These are phyloP conservation scores for Solanum medicagineum DNA, from an alignment of 257 asterid species.

Conservation along the genomic window DNA sequence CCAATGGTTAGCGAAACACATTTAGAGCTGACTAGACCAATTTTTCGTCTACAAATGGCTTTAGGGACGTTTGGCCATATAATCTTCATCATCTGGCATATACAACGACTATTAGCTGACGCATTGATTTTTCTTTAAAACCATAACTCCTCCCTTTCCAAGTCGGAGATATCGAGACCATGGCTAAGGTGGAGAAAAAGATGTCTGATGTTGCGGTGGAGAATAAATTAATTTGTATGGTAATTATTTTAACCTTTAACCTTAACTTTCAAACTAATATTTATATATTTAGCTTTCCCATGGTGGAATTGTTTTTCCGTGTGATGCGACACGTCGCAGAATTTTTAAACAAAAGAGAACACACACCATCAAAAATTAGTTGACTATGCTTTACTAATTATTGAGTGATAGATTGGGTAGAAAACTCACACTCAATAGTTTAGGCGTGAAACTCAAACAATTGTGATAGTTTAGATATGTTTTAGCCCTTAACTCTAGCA, in stretches of 20 bases:
- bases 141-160: neutral
- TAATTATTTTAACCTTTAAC: neutral
- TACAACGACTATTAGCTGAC: neutral
- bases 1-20: neutral
- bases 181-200: neutral
- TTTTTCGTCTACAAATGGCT: neutral
- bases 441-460: neutral
- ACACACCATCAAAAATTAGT: neutral
- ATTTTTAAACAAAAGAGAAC: neutral
- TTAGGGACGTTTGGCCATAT: neutral
- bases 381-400: neutral
- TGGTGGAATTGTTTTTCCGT: neutral
- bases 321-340: neutral
- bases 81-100: neutral
- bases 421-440: neutral
- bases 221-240: neutral
- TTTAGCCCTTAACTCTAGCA: neutral
- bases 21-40: neutral
- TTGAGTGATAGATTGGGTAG: neutral
- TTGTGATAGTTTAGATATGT: neutral
- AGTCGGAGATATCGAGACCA: neutral
- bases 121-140: neutral
- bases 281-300: neutral
- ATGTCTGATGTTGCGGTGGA: neutral
- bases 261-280: neutral